A percentile compares a stretch with the other conserved stretches of the same genome.
These are phyloP conservation scores for Solanum gandarillasii DNA, from an alignment of 257 asterid genomes.

Conservation along the genomic window DNA sequence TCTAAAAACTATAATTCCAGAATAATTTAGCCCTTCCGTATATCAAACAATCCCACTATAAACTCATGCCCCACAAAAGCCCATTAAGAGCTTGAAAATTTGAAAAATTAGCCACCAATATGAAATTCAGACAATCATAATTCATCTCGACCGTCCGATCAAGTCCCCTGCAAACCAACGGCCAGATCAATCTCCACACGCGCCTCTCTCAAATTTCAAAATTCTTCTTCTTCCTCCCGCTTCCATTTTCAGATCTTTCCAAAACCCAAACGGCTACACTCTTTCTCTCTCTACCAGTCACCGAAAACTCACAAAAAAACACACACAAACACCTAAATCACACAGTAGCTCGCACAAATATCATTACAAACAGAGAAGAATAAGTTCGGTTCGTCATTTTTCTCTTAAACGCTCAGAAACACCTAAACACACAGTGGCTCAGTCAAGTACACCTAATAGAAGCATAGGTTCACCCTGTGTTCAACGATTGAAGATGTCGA, in stretches of 20 bases:
- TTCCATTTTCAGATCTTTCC: slow-evolving; percentile 21
- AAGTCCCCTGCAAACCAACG: neutral
- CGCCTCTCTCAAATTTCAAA: slow-evolving; percentile 35
- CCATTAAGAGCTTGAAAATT: neutral
- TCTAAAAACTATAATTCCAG: too few species aligned
- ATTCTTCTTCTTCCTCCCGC: slow-evolving; percentile 25
- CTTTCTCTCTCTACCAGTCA: neutral
- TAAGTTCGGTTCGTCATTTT: neutral
- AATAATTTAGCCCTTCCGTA: neutral
- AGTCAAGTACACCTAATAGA: neutral
- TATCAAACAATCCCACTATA: neutral
- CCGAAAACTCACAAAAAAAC: neutral
- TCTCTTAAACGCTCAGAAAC: neutral
- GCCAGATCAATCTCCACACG: slow-evolving; percentile 9
- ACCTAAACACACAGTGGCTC: neutral
- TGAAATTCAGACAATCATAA: neutral
- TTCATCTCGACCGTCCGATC: neutral
- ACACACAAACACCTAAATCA: neutral
- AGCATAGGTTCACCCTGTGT: neutral
- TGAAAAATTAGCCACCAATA: neutral
- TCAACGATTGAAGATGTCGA: slow-evolving; percentile 36
- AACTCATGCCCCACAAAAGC: neutral
- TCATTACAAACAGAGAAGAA: neutral
- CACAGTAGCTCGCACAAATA: neutral
- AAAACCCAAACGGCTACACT: neutral